A percentile compares a stretch with the other conserved stretches of the same genome.
These are phyloP conservation scores for Hortaea werneckii DNA, from an alignment of 2,329 filamentous ascomycete genomes.

Conservation along the genomic window DNA sequence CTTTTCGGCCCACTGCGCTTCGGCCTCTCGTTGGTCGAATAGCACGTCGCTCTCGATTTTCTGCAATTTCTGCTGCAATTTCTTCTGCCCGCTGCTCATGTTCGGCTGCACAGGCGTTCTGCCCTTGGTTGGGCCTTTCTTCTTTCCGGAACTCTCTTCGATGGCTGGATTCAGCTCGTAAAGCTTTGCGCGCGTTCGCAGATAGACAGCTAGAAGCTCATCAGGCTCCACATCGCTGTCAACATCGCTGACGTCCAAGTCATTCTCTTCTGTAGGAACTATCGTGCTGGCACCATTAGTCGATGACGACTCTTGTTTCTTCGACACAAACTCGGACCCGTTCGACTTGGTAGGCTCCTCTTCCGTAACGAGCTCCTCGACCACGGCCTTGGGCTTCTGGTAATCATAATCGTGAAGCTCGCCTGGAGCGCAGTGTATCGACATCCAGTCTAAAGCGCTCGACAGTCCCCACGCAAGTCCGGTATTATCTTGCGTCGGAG, in stretches of 20 bases:
- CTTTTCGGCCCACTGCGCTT: constrained; percentile 35
- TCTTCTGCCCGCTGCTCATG: constrained; percentile 44
- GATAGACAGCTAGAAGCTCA: constrained; percentile 56
- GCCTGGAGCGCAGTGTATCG: constrained; percentile 53
- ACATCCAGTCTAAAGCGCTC: constrained; percentile 82
- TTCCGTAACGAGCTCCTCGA: constrained; percentile 1
- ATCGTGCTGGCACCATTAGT: background rate
- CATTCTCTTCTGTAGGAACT: background rate
- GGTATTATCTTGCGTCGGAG: constrained; percentile 46
- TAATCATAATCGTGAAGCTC: constrained; percentile 26
- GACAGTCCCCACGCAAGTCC: constrained; percentile 70
- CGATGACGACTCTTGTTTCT: background rate
- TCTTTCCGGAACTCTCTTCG: constrained; percentile 44
- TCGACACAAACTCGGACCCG: constrained; percentile 1
- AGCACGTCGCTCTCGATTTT: constrained; percentile 58
- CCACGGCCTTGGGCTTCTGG: constrained; percentile 14
- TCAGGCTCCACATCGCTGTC: constrained; percentile 42
- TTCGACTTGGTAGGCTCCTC: background rate
- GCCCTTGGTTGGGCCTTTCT: constrained; percentile 10
- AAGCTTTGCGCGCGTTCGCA: constrained; percentile 56
- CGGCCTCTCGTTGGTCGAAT: constrained; percentile 39
- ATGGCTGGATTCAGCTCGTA: constrained; percentile 34
- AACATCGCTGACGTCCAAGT: constrained; percentile 34
- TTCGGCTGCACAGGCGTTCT: constrained; percentile 6
- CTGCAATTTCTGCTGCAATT: constrained; percentile 62